Conservation (phyloP, 2,329 filamentous ascomycete species). For the Penicillium sp. region DNA sequence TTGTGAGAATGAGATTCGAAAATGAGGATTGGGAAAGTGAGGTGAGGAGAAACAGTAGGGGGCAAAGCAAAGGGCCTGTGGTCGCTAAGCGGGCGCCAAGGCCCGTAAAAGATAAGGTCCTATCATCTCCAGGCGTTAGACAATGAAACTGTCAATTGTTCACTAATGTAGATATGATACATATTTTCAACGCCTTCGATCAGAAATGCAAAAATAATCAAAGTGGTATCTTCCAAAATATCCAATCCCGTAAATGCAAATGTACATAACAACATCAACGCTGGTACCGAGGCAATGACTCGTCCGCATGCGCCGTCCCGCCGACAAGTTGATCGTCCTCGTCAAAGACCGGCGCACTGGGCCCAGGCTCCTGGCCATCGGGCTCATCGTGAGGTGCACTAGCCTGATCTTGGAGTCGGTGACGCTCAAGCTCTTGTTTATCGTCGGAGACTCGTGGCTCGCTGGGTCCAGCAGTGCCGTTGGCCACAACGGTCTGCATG, state of each 20-base stretch:
- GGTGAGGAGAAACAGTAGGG: slow-evolving; percentile 13
- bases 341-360: slow-evolving; percentile 63
- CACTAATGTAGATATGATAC: slow-evolving; percentile 9
- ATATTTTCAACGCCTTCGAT: slow-evolving; percentile 21
- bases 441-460: slow-evolving; percentile 55
- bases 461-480: slow-evolving; percentile 43
- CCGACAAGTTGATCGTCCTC: slow-evolving; percentile 53
- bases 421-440: slow-evolving; percentile 75
- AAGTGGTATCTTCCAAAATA: slow-evolving; percentile 38
- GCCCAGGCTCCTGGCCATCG: slow-evolving; percentile 28
- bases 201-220: slow-evolving; percentile 19
- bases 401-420: slow-evolving; percentile 63
- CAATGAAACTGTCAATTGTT: neutral
- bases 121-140: neutral
- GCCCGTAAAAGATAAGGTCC: slow-evolving; percentile 12
- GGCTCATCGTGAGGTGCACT: slow-evolving; percentile 57
- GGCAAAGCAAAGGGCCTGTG: slow-evolving; percentile 6
- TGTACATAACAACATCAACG: slow-evolving; percentile 33
- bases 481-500: slow-evolving; percentile 31
- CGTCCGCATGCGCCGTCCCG: slow-evolving; percentile 38
- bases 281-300: slow-evolving; percentile 49
- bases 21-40: slow-evolving; percentile 3
- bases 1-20: slow-evolving; percentile 17
- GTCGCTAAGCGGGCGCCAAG: slow-evolving; percentile 27
- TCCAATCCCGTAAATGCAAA: slow-evolving; percentile 34